Evolutionary conservation across 2,329 filamentous ascomycete genomes (phyloP), one percentile per base, ranked within the genome.

Genomic region (Camillea tinctor): DNA sequence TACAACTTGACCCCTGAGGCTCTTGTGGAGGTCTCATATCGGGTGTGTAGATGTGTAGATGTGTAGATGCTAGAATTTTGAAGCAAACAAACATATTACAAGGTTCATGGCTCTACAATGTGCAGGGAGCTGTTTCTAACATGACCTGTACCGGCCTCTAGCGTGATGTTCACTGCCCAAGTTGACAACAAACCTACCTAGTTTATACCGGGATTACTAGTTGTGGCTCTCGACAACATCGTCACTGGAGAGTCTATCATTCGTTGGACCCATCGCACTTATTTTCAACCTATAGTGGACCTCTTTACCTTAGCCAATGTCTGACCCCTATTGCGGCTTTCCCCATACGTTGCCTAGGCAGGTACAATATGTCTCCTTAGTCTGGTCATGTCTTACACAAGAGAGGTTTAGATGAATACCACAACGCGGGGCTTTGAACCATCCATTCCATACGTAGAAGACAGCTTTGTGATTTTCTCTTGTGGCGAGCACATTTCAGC

Each of bases 301-400:
- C 5, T 49, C 54, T 50, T 53, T 50, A 30, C 49, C 59, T 21
- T 58, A 56, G 56, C 24, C 62, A 63, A 61, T 65, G 60, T 63
- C 59, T 66, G 51, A 49, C 57, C 58, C 65, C 50, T 66, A 66
- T 64, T 65, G 61, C 58, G 8, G 17, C 52, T 26, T 44, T 60
- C 58, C 59, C 65, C 65, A 59, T 61, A 62, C 19, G 56, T 58
- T 56, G 52, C 26, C 30, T n/a, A 17, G 23, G 53, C 52, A 65
- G 22, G 53, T 26, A 36, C 50, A 57, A 36, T 54, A 63, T 59
- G 62, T 61, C 55, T 62, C 56, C 58, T 19, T 51, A 11, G 60
- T 62, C 52, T 51, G 56, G 52, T 40, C 36, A 56, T 64, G 62
- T 64, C 60, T 63, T 59, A 64, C 53, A 19, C 56, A 54, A 55